Percentiles rank a stretch among this genome's conserved stretches.
Conservation (phyloP, 2,329 filamentous ascomycete genomes). For the Parasarocladium wereldwijsianum region DNA sequence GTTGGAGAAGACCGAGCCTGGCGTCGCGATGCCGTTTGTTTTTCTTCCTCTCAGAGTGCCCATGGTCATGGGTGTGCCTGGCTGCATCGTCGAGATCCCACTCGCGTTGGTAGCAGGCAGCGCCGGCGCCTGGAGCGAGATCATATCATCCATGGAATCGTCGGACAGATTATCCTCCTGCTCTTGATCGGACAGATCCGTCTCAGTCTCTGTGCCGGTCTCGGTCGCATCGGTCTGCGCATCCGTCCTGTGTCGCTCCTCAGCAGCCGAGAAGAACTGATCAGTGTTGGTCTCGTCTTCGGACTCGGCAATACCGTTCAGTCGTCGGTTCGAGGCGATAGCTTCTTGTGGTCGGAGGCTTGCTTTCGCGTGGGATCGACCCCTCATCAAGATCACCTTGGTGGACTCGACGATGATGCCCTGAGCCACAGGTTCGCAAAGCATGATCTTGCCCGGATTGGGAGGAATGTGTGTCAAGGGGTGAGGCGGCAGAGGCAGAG, state of each 20-base stretch:
- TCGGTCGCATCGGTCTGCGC: conserved; percentile 45
- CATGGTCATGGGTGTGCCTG: conserved; percentile 65
- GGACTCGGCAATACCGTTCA: conserved; percentile 44
- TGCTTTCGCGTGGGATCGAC: conserved; percentile 41
- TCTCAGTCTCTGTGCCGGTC: conserved; percentile 44
- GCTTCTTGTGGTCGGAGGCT: conserved; percentile 11
- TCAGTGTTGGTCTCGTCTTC: conserved; percentile 80
- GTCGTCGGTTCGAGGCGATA: conserved; percentile 8
- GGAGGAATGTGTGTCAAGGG: conserved; percentile 75
- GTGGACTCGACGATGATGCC: conserved; percentile 65
- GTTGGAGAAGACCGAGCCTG: conserved; percentile 78
- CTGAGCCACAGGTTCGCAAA: conserved; percentile 92
- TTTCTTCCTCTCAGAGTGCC: conserved; percentile 42
- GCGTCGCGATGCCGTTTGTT: conserved; percentile 63
- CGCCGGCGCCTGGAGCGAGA: conserved; percentile 69
- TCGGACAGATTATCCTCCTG: conserved; percentile 68
- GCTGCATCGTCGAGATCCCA: conserved; percentile 63
- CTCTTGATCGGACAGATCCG: conserved; percentile 53
- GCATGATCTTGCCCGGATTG: conserved; percentile 72
- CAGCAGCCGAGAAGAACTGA: conserved; percentile 82
- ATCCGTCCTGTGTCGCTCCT: conserved; percentile 54
- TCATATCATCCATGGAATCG: conserved; percentile 86
- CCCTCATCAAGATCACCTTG: conserved; percentile 66
- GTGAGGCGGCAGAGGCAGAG: conserved; percentile 66
- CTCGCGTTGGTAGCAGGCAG: conserved; percentile 67